Evolutionary conservation across 129 eudicot genomes (phyloP).

Genomic region (Arctium minus): DNA sequence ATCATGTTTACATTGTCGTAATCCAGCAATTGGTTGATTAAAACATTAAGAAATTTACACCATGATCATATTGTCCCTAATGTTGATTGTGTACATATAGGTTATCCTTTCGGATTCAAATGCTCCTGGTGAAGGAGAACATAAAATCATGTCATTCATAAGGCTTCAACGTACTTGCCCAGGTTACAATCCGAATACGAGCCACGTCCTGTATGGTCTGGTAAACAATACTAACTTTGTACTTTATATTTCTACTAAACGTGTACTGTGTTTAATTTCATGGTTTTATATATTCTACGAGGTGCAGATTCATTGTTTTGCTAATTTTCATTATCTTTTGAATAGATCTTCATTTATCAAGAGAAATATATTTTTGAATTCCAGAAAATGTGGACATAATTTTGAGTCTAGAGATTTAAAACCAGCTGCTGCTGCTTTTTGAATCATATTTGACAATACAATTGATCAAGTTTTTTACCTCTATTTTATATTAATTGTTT

Average conservation of each 20-base stretch:
- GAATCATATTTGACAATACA: background rate
- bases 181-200: constrained; percentile 44
- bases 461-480: too few species aligned
- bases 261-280: background rate
- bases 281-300: background rate
- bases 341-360: background rate
- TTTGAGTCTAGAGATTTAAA: background rate
- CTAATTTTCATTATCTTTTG: background rate
- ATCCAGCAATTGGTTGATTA: background rate
- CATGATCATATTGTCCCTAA: background rate
- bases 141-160: constrained; percentile 58
- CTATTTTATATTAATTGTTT: background rate
- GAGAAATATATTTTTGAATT: background rate
- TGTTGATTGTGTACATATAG: constrained; percentile 13
- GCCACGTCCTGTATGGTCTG: constrained; percentile 70
- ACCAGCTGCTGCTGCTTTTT: background rate
- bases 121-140: constrained; percentile 74
- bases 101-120: constrained; percentile 53
- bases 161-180: constrained; percentile 42
- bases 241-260: background rate
- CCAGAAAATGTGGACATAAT: background rate
- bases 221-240: constrained; percentile 22
- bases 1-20: background rate
- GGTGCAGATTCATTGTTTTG: background rate
- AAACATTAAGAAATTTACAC: background rate